These are phyloP conservation scores for Nannochloropsis salina DNA, from an alignment of 108 stramenopile genomes.

Conservation along the genomic window DNA sequence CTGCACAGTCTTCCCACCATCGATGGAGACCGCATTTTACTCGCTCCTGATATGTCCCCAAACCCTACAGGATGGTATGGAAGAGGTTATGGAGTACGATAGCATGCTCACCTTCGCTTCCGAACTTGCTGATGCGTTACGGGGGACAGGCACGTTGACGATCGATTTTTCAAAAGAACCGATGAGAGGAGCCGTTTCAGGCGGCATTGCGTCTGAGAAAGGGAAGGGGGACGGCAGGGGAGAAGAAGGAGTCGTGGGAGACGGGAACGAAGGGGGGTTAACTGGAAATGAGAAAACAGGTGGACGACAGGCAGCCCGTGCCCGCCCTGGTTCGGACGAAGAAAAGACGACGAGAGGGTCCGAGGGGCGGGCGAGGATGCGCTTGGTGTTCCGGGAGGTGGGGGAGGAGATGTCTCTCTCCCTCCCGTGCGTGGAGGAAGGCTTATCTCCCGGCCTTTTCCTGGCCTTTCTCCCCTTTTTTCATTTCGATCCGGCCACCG, in stretches of 20 bases:
- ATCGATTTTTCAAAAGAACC: neutral
- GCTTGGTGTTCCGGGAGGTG: too few species aligned
- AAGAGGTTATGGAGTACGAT: neutral
- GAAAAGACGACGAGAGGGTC: too few species aligned
- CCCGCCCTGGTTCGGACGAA: too few species aligned
- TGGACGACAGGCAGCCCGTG: too few species aligned
- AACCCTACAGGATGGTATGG: neutral
- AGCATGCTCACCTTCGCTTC: neutral
- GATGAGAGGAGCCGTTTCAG: too few species aligned
- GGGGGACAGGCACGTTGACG: neutral
- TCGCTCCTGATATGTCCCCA: neutral
- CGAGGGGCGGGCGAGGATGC: too few species aligned
- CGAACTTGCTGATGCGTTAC: neutral
- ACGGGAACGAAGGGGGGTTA: too few species aligned
- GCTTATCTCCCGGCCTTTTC: neutral
- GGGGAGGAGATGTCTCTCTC: neutral
- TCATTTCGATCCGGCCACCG: neutral
- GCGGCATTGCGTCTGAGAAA: too few species aligned
- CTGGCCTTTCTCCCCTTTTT: neutral
- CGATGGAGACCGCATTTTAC: neutral
- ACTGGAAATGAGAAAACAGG: too few species aligned
- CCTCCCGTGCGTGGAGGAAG: neutral
- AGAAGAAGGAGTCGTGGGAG: too few species aligned
- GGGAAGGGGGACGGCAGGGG: too few species aligned
- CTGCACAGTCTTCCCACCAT: too few species aligned